Evolutionary conservation across 1,284 basidiomycete species (phyloP), one percentile per base, ranked within the genome.

Genomic region (Malassezia vespertilionis): DNA sequence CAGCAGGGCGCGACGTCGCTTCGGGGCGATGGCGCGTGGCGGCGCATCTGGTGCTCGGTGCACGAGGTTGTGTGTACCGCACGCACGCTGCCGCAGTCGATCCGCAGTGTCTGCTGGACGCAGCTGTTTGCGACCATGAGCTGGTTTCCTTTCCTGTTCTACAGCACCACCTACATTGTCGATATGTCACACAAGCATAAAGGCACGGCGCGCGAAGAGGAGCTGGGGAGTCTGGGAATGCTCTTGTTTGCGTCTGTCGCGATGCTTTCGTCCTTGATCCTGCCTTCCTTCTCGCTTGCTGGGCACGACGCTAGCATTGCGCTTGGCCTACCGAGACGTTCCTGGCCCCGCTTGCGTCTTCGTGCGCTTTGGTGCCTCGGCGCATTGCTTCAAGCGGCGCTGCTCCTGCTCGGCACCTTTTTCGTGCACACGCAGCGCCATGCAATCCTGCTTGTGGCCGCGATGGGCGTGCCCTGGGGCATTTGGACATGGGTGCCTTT

Each of bases 81-180:
- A 18, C 35, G 53, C 2, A 41, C 54, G n/a, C 42, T 71, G 9
- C 67, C 67, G 0, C 40, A 53, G n/a, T 47, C 63, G 2, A 56
- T 74, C 65, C 21, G 72, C 63, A 46, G 33, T 81, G 88, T 65
- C 75, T 89, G 33, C 61, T 84, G 44, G 73, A 77, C 90, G 5
- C 86, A 89, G 64, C 66, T 89, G 11, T 87, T 86, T 71, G 40
- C 40, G 15, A 40, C 87, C 67, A 86, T 88, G 84, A 85, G 84
- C 61, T 89, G 86, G 48, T 64, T 65, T 40, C 61, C 61, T 12
- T 55, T 56, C 21, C 49, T 61, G 14, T 65, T 60, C 44, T 59
- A 40, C 53, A 82, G 82, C 14, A 93, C 89, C 1, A 89, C 86
- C 1, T 95, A 89, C 64, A 78, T 93, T 49, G 83, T 85, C 5